A percentile compares a stretch with the other conserved stretches of the same genome.
phyloP scores from a whole-genome alignment of 106 monocot species.

The Dactylorhiza incarnata region DNA sequence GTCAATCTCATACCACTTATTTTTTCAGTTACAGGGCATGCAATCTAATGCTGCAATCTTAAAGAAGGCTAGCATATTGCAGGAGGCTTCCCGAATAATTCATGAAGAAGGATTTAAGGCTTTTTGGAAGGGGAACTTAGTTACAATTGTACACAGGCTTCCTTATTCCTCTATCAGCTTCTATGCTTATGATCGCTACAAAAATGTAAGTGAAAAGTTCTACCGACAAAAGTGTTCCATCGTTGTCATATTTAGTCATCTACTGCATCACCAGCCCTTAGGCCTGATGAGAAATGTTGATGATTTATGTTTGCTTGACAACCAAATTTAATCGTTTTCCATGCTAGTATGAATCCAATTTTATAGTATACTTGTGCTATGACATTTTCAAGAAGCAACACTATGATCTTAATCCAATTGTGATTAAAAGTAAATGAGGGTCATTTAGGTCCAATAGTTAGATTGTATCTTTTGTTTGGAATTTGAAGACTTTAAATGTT shows the following conservation, averaged over 20 bases:
- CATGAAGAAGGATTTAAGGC: conserved; percentile 88
- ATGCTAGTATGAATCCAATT: no score
- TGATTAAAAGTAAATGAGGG: no score
- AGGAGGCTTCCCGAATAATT: conserved; percentile 76
- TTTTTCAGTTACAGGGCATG: conserved; percentile 88
- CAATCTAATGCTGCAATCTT: conserved; percentile 67
- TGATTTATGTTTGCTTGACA: no score
- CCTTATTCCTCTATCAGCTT: conserved; percentile 96
- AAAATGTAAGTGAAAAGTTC: conserved; percentile 34
- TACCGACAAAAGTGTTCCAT: background rate
- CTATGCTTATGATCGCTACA: conserved; percentile 88
- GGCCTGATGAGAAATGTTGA: no score
- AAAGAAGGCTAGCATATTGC: conserved; percentile 65
- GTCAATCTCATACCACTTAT: background rate
- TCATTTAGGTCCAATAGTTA: no score
- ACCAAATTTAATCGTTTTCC: no score
- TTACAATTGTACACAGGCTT: conserved; percentile 81
- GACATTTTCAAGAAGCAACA: no score
- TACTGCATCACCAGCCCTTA: no score
- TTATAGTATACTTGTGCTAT: no score
- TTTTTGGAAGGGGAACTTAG: conserved; percentile 96
- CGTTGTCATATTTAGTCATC: background rate
- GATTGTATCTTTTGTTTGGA: no score
- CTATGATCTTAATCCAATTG: no score
- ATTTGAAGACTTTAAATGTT: no score